Base-by-base conservation (phyloP, 2,329 filamentous ascomycete species). In the Fragosphaeria purpurea region DNA sequence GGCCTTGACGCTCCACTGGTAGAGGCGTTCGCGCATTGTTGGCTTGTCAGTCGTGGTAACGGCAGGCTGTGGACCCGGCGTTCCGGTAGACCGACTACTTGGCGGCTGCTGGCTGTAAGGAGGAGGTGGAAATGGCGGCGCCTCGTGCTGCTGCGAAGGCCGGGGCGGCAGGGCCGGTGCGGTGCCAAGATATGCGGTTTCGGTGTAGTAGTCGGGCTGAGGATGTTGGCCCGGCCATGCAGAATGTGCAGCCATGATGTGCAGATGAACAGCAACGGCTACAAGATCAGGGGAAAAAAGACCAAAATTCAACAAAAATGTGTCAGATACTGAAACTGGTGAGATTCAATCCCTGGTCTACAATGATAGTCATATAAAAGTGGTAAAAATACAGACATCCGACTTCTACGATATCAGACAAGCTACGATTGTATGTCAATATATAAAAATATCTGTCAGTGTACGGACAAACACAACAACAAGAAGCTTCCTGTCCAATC, bases 1-100 rank as follows among this genome's bases (percentile, higher is more conserved):
- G 10, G 59, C 58, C 53, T 62, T 57, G 38, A 58, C 50, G 41
- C 55, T 55, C 52, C 53, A 56, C 39, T 58, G 56, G 52, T 60
- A 59, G 35, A 62, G 50, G 11, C 59, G 58, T 44, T 61, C 57
- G 46, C 55, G 51, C 40, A 56, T 50, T 7, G 31, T 46, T 11
- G 48, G 44, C 44, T 51, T 57, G 46, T 37, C 13, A 50, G 50
- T n/a, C 22, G 22, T 22, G 22, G 22, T 22, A 22, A 22, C 22
- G 22, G 22, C 22, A 22, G 22, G 22, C 22, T 22, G 22, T 22
- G 22, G 22, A 22, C 22, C 22, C 22, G 22, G 22, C 22, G 22
- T 22, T 22, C 22, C 22, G 22, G 22, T 22, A 22, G 22, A 22
- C 22, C 22, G 22, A 22, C 22, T 22, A 22, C 22, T 22, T 22